phyloP scores from a whole-genome alignment of 2,329 filamentous ascomycete genomes.

The Pestalotiopsis sp. region DNA sequence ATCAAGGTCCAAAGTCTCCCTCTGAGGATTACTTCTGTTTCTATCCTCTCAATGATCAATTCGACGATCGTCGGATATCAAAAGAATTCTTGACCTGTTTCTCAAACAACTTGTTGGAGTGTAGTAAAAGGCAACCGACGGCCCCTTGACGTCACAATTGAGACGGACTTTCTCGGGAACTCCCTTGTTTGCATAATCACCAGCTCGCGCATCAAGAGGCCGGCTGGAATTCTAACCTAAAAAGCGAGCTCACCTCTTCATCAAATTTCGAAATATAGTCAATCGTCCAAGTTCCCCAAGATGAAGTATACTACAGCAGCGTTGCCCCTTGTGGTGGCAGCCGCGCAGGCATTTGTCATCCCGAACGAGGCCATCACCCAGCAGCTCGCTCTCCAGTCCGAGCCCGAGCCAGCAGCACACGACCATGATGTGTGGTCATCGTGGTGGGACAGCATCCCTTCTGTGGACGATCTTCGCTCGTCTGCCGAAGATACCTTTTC shows the following conservation, averaged over 20 bases:
- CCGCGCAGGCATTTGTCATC: slow-evolving; percentile 24
- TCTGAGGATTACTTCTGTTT: not conserved
- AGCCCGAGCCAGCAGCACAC: slow-evolving; percentile 14
- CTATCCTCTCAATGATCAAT: not conserved
- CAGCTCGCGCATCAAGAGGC: not conserved
- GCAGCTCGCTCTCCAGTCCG: slow-evolving; percentile 21
- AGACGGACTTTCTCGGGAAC: not conserved
- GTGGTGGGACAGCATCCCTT: slow-evolving; percentile 19
- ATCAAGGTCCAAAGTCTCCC: not conserved
- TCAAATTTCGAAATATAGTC: not conserved
- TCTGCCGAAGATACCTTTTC: slow-evolving; percentile 16
- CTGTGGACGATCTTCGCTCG: slow-evolving; percentile 18
- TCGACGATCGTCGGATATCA: not conserved
- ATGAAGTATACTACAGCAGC: slow-evolving; percentile 25
- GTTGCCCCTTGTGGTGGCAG: slow-evolving; percentile 24
- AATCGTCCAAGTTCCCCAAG: not conserved
- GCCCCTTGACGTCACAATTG: not conserved
- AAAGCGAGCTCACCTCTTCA: not conserved
- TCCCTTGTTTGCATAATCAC: not conserved
- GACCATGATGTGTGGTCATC: slow-evolving; percentile 11
- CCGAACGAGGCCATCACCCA: slow-evolving; percentile 30
- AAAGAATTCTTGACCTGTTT: not conserved
- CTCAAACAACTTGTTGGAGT: not conserved
- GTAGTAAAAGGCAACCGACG: not conserved
- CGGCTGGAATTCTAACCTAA: not conserved